Evolutionary conservation across 805 yeast genomes (phyloP).

Genomic region (Metschnikowia similis): DNA sequence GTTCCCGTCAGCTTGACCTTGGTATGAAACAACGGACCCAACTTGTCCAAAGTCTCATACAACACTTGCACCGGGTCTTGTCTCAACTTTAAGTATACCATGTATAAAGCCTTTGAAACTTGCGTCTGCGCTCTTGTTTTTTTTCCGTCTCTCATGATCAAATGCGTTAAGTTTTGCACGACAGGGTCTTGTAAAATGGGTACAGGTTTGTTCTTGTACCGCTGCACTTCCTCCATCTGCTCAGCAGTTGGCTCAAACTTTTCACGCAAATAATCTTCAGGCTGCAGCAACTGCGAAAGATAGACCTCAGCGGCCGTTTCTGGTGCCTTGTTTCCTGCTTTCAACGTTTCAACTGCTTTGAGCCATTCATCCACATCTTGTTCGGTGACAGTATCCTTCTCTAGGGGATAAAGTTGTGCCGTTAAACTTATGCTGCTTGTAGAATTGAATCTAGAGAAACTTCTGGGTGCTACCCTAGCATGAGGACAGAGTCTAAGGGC

Average conservation of each 20-base stretch:
- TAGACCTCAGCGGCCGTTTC: conserved; percentile 35
- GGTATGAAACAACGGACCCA: conserved; percentile 81
- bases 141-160: conserved; percentile 90
- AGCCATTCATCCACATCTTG: conserved; percentile 46
- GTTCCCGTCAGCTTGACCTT: conserved; percentile 77
- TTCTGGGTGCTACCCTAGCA: not conserved
- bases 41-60: conserved; percentile 67
- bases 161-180: conserved; percentile 71
- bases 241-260: conserved; percentile 57
- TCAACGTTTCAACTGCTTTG: conserved; percentile 39
- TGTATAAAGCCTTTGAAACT: conserved; percentile 73
- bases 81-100: conserved; percentile 68
- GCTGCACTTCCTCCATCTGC: conserved; percentile 57
- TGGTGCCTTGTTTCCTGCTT: conserved; percentile 28
- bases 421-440: conserved; percentile 18
- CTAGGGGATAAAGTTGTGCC: conserved; percentile 36
- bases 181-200: conserved; percentile 68
- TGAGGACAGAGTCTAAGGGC: conserved; percentile 4
- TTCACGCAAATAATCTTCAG: conserved; percentile 30
- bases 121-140: conserved; percentile 74
- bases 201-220: conserved; percentile 46
- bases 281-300: conserved; percentile 34
- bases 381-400: conserved; percentile 35
- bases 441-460: conserved; percentile 6
- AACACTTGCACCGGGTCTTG: conserved; percentile 76